A percentile compares a stretch with the other conserved stretches of the same genome.
These are phyloP conservation scores for Coprinopsis marcescibilis DNA, from an alignment of 768 basidiomycete genomes.

Conservation along the genomic window DNA sequence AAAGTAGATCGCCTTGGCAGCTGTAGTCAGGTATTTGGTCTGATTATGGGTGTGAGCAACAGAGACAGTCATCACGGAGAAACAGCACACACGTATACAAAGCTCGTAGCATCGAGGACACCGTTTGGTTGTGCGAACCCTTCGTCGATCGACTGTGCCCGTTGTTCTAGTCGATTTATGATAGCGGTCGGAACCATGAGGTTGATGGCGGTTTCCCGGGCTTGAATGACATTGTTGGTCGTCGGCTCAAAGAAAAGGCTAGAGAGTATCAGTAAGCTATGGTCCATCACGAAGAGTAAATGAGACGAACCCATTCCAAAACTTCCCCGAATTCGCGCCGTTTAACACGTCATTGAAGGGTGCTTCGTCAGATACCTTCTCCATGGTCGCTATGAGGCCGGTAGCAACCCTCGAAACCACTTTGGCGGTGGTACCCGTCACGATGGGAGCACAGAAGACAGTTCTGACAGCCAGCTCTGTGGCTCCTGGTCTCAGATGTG, in stretches of 20 bases:
- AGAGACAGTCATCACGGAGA: neutral
- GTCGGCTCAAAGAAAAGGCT: constrained; percentile 40
- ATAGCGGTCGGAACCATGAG: constrained; percentile 59
- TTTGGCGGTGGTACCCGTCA: constrained; percentile 19
- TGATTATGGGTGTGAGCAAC: constrained; percentile 8
- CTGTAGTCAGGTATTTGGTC: constrained; percentile 55
- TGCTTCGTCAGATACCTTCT: neutral
- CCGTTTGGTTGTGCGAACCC: constrained; percentile 44
- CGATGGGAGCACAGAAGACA: constrained; percentile 53
- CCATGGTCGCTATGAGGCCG: neutral
- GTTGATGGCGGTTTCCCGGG: constrained; percentile 42
- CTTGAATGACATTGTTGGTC: constrained; percentile 40
- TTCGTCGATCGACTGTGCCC: constrained; percentile 33
- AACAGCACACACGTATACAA: constrained; percentile 42
- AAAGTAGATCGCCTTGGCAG: constrained; percentile 59
- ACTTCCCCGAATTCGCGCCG: constrained; percentile 33
- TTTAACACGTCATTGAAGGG: constrained; percentile 32
- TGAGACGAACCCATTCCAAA: constrained; percentile 53
- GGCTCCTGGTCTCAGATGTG: constrained; percentile 30
- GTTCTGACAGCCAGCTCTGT: constrained; percentile 31
- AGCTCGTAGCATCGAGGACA: constrained; percentile 46
- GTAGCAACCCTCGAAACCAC: neutral
- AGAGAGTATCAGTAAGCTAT: neutral
- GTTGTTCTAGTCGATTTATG: constrained; percentile 43
- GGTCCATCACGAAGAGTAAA: neutral